These are phyloP conservation scores for Pichia sp. DNA, from an alignment of 1,139 yeast genomes.

Conservation along the genomic window DNA sequence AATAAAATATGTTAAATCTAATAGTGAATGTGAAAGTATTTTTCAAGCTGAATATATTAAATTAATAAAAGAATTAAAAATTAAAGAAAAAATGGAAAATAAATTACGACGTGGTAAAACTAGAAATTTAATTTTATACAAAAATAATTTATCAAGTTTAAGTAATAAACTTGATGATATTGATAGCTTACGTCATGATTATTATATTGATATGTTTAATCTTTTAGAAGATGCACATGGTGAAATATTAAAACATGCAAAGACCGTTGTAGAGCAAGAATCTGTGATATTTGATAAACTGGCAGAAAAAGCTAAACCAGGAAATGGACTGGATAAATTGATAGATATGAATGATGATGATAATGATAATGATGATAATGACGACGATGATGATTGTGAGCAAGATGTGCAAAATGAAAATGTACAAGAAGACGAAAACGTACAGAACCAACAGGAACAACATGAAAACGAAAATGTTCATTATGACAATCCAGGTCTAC, in stretches of 20 bases:
- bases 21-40: conserved; percentile 17
- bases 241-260: conserved; percentile 48
- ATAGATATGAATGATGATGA: conserved; percentile 25
- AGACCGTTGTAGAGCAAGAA: conserved; percentile 69
- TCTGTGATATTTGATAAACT: conserved; percentile 75
- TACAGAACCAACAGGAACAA: background rate
- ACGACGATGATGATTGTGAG: conserved; percentile 3
- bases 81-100: conserved; percentile 51
- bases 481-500: background rate
- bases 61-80: conserved; percentile 45
- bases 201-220: conserved; percentile 54
- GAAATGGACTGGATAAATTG: conserved; percentile 74
- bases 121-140: conserved; percentile 57
- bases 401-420: conserved; percentile 2
- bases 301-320: conserved; percentile 81
- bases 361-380: conserved; percentile 19
- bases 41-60: conserved; percentile 50
- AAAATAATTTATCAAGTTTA: conserved; percentile 57
- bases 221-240: conserved; percentile 56
- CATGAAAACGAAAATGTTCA: too few species aligned
- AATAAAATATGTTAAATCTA: conserved; percentile 39
- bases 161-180: conserved; percentile 75
- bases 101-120: conserved; percentile 50
- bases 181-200: conserved; percentile 68
- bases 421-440: background rate